Evolutionary conservation across 345 rosid genomes (phyloP).

Genomic region (Acer campestre): DNA sequence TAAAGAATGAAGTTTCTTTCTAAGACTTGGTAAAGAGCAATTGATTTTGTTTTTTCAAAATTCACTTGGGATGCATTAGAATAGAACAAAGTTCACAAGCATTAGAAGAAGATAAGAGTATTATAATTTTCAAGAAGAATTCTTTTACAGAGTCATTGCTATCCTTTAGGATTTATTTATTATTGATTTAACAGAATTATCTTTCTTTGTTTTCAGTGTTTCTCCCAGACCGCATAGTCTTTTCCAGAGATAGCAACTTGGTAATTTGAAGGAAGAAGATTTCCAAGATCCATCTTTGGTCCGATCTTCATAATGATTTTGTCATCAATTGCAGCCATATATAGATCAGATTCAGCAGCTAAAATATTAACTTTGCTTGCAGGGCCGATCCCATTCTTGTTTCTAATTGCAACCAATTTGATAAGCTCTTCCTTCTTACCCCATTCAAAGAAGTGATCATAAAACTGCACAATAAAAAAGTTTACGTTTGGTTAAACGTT

Average conservation of each 20-base stretch:
- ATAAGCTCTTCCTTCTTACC: conserved; percentile 59
- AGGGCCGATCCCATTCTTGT: conserved; percentile 41
- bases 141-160: too few species aligned
- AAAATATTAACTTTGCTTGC: conserved; percentile 55
- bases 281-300: conserved; percentile 64
- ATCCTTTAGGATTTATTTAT: too few species aligned
- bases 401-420: conserved; percentile 51
- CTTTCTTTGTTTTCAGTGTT: conserved; percentile 19
- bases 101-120: too few species aligned
- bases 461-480: conserved; percentile 50
- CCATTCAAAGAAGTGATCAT: conserved; percentile 75
- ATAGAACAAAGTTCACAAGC: too few species aligned
- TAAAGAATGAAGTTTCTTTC: too few species aligned
- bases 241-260: conserved; percentile 56
- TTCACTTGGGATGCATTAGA: too few species aligned
- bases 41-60: too few species aligned
- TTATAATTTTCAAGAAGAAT: too few species aligned
- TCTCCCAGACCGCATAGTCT: conserved; percentile 64
- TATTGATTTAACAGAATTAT: not conserved
- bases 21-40: too few species aligned
- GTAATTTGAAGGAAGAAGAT: conserved; percentile 62
- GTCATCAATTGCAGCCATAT: conserved; percentile 64
- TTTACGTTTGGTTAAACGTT: not conserved
- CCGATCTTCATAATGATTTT: conserved; percentile 81
- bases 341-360: conserved; percentile 64